Base-by-base conservation (phyloP, 2,329 filamentous ascomycete species). In the Neofusicoccum parvum region DNA sequence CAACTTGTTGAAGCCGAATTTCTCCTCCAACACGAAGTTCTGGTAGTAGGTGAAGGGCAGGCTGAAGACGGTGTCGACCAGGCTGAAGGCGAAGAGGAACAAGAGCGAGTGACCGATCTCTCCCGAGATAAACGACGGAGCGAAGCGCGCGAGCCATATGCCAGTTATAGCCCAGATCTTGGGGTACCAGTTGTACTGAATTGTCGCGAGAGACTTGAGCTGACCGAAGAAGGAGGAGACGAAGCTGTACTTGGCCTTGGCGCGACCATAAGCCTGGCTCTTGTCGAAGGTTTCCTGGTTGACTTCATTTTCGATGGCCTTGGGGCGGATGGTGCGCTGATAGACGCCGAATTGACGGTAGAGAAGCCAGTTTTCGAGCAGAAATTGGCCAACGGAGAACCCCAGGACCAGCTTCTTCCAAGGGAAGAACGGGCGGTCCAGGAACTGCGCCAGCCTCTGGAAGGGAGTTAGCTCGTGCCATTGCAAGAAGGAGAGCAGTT, bases 1-100 rank as follows among this genome's bases (percentile, higher is more conserved):
- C 84, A 97, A 93, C 83, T 99, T 99, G 81, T 99, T 99, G 87
- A 99, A 99, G 58, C 95, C 95, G 73, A 96, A 99, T 76, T 92
- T 91, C 81, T 97, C 94, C 80, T 99, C 95, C 65, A 99, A 84
- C 54, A 98, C 92, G 75, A 99, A 99, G 12, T 92, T 95, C 81
- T 94, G 89, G 83, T 98, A 99, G 78, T 97, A 88, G 64, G 88
- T 91, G 67, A 89, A 86, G 3, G 95, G 95, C 62, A 98, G 82
- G 65, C 89, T 90, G 69, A 97, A 81, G 64, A 91, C 70, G 73
- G 94, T 92, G 71, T 93, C 90, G 72, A 96, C 86, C 73, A 96
- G 79, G 72, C 92, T 90, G 79, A 97, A 96, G 65, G 87, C 84
- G 74, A 98, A 90, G 78, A 97, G 87, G 82, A 98, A 99, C 75